Percentiles rank a stretch among this genome's conserved stretches.
phyloP scores from a whole-genome alignment of 169 alveolate genomes.

The Cryptosporidium sp. region DNA sequence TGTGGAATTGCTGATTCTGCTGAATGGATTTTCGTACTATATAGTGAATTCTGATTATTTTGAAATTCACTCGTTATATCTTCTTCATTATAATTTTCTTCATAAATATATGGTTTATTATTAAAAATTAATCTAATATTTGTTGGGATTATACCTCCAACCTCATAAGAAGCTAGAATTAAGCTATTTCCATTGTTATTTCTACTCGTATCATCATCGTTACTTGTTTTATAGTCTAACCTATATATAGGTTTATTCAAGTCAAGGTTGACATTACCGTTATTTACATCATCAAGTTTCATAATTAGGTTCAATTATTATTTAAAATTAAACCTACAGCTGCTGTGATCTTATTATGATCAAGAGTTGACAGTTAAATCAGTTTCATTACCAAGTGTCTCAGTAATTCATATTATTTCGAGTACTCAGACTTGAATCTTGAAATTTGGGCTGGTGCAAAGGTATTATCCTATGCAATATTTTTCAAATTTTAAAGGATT shows the following conservation, averaged over 20 bases:
- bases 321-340: conserved; percentile 5
- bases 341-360: conserved; percentile 14
- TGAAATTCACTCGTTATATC: not conserved
- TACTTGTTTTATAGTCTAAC: conserved; percentile 13
- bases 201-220: not conserved
- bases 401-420: conserved; percentile 11
- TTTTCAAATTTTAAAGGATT: not conserved
- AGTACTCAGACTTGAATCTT: not conserved
- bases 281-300: conserved; percentile 27
- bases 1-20: conserved; percentile 29
- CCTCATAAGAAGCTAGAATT: conserved; percentile 14
- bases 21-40: conserved; percentile 55
- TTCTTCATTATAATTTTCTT: not conserved
- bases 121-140: conserved; percentile 34
- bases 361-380: conserved; percentile 33
- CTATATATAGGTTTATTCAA: conserved; percentile 4
- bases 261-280: conserved; percentile 26
- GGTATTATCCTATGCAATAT: not conserved
- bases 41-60: conserved; percentile 7
- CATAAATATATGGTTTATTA: conserved; percentile 4
- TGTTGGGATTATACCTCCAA: conserved; percentile 12
- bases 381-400: conserved; percentile 15
- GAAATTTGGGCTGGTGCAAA: conserved; percentile 10
- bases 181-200: conserved; percentile 3
- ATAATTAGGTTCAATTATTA: conserved; percentile 6